Conservation (phyloP, 164 flowering plant species). For the Taxillus chinensis region DNA sequence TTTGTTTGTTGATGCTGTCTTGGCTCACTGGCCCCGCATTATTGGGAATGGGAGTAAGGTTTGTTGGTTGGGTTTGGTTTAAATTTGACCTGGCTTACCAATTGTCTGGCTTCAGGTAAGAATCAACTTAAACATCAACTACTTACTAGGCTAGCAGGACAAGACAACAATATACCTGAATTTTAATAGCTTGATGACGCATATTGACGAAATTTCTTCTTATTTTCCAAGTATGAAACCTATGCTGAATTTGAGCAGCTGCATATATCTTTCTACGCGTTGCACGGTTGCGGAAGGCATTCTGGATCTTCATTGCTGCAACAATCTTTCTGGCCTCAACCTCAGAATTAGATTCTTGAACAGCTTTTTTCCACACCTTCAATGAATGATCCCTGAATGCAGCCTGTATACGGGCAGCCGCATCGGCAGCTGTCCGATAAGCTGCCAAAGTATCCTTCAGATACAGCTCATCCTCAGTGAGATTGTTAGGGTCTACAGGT, state of each 20-base stretch:
- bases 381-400: constrained; percentile 74
- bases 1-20: too few species aligned
- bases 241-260: constrained; percentile 73
- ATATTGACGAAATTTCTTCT: constrained; percentile 67
- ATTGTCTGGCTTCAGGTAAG: background rate
- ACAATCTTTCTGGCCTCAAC: constrained; percentile 57
- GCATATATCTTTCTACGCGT: constrained; percentile 52
- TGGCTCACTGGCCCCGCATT: too few species aligned
- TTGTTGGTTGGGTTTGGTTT: too few species aligned
- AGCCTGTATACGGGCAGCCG: constrained; percentile 82
- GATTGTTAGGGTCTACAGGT: constrained; percentile 15
- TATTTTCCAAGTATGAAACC: constrained; percentile 79
- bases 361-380: constrained; percentile 34
- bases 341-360: constrained; percentile 45
- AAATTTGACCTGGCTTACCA: too few species aligned
- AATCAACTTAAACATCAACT: too few species aligned
- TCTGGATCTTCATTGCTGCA: constrained; percentile 89
- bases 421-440: constrained; percentile 84
- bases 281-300: constrained; percentile 66
- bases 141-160: background rate
- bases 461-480: constrained; percentile 54
- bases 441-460: constrained; percentile 82
- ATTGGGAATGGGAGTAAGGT: too few species aligned
- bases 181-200: constrained; percentile 72
- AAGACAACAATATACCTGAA: constrained; percentile 47